phyloP scores from a whole-genome alignment of 257 asterid genomes.

The Fraxinus quadrangulata region DNA sequence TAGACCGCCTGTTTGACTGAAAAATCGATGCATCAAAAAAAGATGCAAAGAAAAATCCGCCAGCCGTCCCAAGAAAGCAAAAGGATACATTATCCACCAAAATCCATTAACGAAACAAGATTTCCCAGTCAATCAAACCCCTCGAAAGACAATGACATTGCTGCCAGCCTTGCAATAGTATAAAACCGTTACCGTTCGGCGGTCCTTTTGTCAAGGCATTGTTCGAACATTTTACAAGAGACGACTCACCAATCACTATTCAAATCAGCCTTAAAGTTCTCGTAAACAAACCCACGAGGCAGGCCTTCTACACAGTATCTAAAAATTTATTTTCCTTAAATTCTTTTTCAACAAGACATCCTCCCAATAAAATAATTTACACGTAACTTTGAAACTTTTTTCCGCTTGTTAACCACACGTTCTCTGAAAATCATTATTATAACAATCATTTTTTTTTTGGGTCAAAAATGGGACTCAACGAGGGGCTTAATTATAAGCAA shows the following conservation, averaged over 20 bases:
- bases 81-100: background rate
- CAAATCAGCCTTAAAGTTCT: background rate
- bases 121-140: background rate
- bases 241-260: too few species aligned
- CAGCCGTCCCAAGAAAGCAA: constrained; percentile 8
- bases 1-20: background rate
- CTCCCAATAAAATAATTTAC: too few species aligned
- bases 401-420: too few species aligned
- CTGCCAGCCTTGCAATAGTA: background rate
- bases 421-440: too few species aligned
- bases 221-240: too few species aligned
- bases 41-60: background rate
- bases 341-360: too few species aligned
- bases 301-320: too few species aligned
- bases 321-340: too few species aligned
- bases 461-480: too few species aligned
- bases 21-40: background rate
- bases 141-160: background rate
- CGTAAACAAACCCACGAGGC: background rate
- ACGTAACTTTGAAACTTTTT: too few species aligned
- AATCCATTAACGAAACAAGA: background rate
- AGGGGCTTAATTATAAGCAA: too few species aligned
- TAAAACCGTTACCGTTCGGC: background rate
- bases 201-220: background rate
- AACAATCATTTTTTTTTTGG: too few species aligned